Evolutionary conservation across 2,329 filamentous ascomycete species (phyloP), one percentile per base, ranked within the genome.

Genomic region (Coleophoma cylindrospora): DNA sequence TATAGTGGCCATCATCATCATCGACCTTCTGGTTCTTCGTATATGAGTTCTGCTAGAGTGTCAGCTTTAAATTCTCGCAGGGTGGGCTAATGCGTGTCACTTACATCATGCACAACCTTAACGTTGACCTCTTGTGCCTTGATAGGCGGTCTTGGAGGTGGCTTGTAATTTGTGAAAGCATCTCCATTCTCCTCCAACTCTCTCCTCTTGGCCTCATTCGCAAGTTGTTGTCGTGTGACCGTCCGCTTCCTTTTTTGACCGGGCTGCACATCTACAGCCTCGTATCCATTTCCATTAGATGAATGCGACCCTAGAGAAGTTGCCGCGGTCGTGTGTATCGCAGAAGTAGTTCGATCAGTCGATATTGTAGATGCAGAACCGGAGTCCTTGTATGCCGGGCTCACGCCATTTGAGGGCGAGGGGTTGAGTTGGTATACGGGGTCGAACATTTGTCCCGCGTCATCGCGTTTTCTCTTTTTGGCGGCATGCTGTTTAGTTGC

Each of bases 1-100:
- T 90, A 65, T 96, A 99, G 69, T 99, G 94, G 5, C 94, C 94
- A 61, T 99, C 94, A 43, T 96, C 91, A 58, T 99, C 94, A 62
- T 99, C 94, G 41, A 94, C 86, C 66, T 95, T 94, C 59, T 84
- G 76, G 57, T 83, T 74, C 55, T 79, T 79, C 51, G 73, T 74
- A 44, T 74, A 71, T 6, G 67, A 63, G 13, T 65, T 64, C 69
- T 72, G 46, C 13, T 19, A 27, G 14, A 34, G 44, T 45, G 54
- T 61, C 27, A 61, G 49, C 47, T 34, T 27, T 17, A 11, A 34
- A 48, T 41, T 17, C 44, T n/a, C 13, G 7, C 10, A 15, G 22
- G 8, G 9, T 27, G 9, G 27, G 6, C 27, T 27, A 27, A 27
- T 27, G 27, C 27, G 27, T 32, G 11, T 44, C 21, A 74, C 80